A percentile compares a stretch with the other conserved stretches of the same genome.
phyloP scores from a whole-genome alignment of 805 yeast genomes.

The Saturnispora serradocipensis region DNA sequence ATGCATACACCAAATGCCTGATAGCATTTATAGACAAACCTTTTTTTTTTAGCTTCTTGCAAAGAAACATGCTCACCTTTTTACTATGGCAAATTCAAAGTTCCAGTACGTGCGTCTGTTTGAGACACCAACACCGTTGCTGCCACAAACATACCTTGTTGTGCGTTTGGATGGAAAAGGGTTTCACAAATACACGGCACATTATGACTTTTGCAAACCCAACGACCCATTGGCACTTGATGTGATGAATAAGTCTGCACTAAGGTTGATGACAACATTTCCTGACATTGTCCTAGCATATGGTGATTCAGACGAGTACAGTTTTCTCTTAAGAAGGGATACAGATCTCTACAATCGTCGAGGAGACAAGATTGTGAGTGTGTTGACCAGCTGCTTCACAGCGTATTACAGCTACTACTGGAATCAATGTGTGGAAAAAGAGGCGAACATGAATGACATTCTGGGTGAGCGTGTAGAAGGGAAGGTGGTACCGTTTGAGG shows the following conservation, averaged over 20 bases:
- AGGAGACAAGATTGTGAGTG: conserved; percentile 68
- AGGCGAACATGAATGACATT: not conserved
- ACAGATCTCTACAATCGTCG: conserved; percentile 76
- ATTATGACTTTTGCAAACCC: conserved; percentile 75
- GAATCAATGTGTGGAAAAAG: conserved; percentile 28
- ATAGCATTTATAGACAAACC: not conserved
- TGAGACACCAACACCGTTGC: conserved; percentile 61
- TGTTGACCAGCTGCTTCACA: conserved; percentile 76
- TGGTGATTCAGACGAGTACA: conserved; percentile 94
- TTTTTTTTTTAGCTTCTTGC: no score
- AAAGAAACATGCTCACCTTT: not conserved
- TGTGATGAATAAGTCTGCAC: conserved; percentile 78
- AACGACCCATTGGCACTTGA: conserved; percentile 71
- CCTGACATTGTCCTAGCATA: conserved; percentile 75
- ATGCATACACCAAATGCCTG: no score
- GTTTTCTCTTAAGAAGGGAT: conserved; percentile 58
- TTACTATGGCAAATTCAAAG: conserved; percentile 68
- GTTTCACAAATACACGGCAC: conserved; percentile 73
- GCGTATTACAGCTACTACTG: conserved; percentile 66
- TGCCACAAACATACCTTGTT: conserved; percentile 76
- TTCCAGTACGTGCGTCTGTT: conserved; percentile 81
- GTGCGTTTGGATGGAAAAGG: conserved; percentile 90
- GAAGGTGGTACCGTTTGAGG: not conserved
- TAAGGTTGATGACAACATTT: conserved; percentile 49
- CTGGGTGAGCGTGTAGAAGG: not conserved